These are phyloP conservation scores for Achlya hypogyna DNA, from an alignment of 352 stramenopile genomes.

Conservation along the genomic window DNA sequence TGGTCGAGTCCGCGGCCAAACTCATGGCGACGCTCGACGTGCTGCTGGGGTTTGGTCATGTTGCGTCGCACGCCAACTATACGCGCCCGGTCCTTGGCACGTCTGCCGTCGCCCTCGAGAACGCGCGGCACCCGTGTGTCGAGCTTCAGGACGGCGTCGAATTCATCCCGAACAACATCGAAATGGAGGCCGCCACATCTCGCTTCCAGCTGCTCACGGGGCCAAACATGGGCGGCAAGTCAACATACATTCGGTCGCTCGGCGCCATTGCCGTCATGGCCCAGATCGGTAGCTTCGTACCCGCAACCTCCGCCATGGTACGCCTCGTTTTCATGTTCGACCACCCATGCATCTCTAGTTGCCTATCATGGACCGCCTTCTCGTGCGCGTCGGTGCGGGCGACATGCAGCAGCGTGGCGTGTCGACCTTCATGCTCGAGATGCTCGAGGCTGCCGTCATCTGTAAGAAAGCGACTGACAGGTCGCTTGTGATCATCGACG, in stretches of 20 bases:
- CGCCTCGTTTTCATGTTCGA: not conserved
- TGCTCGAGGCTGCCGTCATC: slow-evolving; percentile 97
- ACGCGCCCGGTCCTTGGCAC: slow-evolving; percentile 50
- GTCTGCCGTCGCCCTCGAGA: slow-evolving; percentile 58
- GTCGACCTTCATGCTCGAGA: slow-evolving; percentile 99
- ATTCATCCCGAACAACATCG: slow-evolving; percentile 99
- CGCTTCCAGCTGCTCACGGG: slow-evolving; percentile 96
- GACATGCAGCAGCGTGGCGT: slow-evolving; percentile 96
- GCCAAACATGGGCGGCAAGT: slow-evolving; percentile 99
- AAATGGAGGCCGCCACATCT: slow-evolving; percentile 67
- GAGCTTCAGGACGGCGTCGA: slow-evolving; percentile 94
- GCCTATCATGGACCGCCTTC: slow-evolving; percentile 92
- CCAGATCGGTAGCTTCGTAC: slow-evolving; percentile 97
- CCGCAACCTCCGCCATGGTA: slow-evolving; percentile 72
- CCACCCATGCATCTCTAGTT: slow-evolving; percentile 26
- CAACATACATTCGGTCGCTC: slow-evolving; percentile 97
- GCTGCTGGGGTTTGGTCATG: slow-evolving; percentile 89
- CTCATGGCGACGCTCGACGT: slow-evolving; percentile 92
- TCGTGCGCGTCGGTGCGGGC: slow-evolving; percentile 94
- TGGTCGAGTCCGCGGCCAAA: slow-evolving; percentile 87
- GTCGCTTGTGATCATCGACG: slow-evolving; percentile 99
- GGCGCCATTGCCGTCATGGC: slow-evolving; percentile 93
- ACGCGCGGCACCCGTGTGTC: slow-evolving; percentile 95
- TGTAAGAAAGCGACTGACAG: slow-evolving; percentile 88
- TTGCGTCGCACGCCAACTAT: slow-evolving; percentile 87